Base-by-base conservation (phyloP, 345 rosid species). In the Stellera chamaejasme region DNA sequence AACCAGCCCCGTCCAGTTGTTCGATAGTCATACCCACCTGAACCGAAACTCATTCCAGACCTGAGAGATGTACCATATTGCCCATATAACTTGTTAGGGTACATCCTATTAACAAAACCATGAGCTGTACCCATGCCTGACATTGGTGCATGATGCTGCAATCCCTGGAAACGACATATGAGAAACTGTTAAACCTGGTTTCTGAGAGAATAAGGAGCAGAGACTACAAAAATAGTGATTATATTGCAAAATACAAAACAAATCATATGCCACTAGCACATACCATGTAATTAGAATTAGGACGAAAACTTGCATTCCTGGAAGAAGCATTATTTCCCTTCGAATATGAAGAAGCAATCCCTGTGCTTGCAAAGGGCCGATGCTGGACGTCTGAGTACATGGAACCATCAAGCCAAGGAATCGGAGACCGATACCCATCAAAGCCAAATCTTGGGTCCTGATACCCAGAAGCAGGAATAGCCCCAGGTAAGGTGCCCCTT, bases 11-110 rank as follows among this genome's bases (percentile, higher is more conserved):
- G 75, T 32, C 79, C 83, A 66, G 77, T 79, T 52, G 82, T 44
- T 67, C 84, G 71, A 28, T 79, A 62, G 66, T 85, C 94, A 80
- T 79, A 90, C 43, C 80, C 89, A 66, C 72, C 66, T n/a, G 85
- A 68, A 32, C 91, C 91, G 71, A 64, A 82, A 16, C 87, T 80
- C 78, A 81, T 63, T 19, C 86, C 84, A 52, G 96, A 74, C 69
- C 87, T 71, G 41, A 70, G 74, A 2, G 85, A 48, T 71, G 70
- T 76, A 4, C 85, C 94, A 75, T 78, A 85, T 57, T 81, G 93
- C 44, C 84, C 74, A 61, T 78, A 87, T 23, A 75, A 41, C 72
- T 85, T 91, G 82, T 66, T 85, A 5, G 80, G 82, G 66, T 81
- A 82, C 77, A 83, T 57, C 76, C 86, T 79, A 71, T 80, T 84